Evolutionary conservation across 2,329 filamentous ascomycete genomes (phyloP), one percentile per base, ranked within the genome.

Genomic region (Pyrenochaeta sp.): DNA sequence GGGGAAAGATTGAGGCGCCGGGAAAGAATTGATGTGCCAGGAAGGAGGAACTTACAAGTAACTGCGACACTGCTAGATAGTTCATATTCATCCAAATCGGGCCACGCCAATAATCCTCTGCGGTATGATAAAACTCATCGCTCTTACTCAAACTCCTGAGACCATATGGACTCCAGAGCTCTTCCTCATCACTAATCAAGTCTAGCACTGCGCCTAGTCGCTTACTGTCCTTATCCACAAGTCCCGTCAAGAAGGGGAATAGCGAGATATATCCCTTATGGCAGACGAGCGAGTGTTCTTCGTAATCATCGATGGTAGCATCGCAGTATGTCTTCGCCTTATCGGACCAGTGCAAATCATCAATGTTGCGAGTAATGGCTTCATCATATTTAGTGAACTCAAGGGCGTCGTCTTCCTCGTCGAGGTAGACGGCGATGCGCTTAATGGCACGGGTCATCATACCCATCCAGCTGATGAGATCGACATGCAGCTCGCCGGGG

Each of bases 81-180:
- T 99, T 99, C 69, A 98, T 94, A 73, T 95, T 95, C 75, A 99
- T 91, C 95, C 95, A 99, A 9, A 99, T 86, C 0, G 95, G 93
- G 64, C 92, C 91, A 57, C 93, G 86, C 95, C 95, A 99, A 81
- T 99, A 99, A 78, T 99, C 97, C 81, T 99, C 95, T 1, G 84
- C 91, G 0, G 93, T 96, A 40, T 90, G 92, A 77, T 97, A 98
- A 60, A 92, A 86, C 71, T 90, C 83, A 71, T 94, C 90, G 69
- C 88, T 87, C 79, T 90, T 90, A 80, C 93, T 97, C 77, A 99
- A 78, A 78, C 93, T 97, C 59, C 94, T 86, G 61, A 99, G 86
- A n/a, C 95, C 95, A 69, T 91, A 88, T 2, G 89, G 85, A 72
- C 91, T 96, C 88, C 93, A 98, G n/a, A 99, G 82, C 72, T 97